A percentile compares a stretch with the other conserved stretches of the same genome.
These are phyloP conservation scores for Claviceps cyperi DNA, from an alignment of 2,329 filamentous ascomycete genomes.

Conservation along the genomic window DNA sequence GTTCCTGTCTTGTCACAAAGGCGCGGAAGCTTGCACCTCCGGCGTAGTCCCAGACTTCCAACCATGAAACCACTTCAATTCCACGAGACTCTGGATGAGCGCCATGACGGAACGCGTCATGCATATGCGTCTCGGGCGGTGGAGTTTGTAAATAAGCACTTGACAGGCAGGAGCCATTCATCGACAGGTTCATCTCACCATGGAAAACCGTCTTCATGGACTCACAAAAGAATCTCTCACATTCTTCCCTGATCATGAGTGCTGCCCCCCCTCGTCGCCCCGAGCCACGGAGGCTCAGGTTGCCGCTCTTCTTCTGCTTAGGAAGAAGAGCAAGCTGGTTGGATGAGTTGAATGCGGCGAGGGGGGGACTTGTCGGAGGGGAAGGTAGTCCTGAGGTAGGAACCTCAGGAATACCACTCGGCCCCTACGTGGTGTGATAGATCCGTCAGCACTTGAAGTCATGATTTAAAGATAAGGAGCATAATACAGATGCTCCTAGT, in stretches of 20 bases:
- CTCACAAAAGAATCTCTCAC: slow-evolving; percentile 99
- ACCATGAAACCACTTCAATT: slow-evolving; percentile 43
- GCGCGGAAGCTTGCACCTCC: slow-evolving; percentile 75
- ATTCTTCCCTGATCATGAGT: slow-evolving; percentile 96
- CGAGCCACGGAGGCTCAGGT: slow-evolving; percentile 24
- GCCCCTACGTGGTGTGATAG: slow-evolving; percentile 37
- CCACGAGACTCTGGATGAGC: slow-evolving; percentile 14
- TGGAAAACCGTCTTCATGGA: slow-evolving; percentile 85
- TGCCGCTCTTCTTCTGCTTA: slow-evolving; percentile 35
- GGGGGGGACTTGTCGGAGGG: slow-evolving; percentile 79
- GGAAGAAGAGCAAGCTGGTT: slow-evolving; percentile 52
- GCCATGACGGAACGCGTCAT: slow-evolving; percentile 21
- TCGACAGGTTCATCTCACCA: slow-evolving; percentile 75
- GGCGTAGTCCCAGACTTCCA: slow-evolving; percentile 76
- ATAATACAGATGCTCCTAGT: not conserved
- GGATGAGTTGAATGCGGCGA: slow-evolving; percentile 56
- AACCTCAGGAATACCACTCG: slow-evolving; percentile 93
- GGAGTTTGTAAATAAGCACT: slow-evolving; percentile 49
- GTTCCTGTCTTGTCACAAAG: slow-evolving; percentile 59
- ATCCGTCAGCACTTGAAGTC: slow-evolving; percentile 5
- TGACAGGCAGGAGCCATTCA: slow-evolving; percentile 75
- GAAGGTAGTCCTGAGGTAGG: slow-evolving; percentile 71
- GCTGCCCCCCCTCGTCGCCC: slow-evolving; percentile 75
- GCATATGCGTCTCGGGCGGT: slow-evolving; percentile 32
- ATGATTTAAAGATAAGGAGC: not conserved